Conservation (phyloP, 1,284 basidiomycete species). For the Puccinia brachypodii region DNA sequence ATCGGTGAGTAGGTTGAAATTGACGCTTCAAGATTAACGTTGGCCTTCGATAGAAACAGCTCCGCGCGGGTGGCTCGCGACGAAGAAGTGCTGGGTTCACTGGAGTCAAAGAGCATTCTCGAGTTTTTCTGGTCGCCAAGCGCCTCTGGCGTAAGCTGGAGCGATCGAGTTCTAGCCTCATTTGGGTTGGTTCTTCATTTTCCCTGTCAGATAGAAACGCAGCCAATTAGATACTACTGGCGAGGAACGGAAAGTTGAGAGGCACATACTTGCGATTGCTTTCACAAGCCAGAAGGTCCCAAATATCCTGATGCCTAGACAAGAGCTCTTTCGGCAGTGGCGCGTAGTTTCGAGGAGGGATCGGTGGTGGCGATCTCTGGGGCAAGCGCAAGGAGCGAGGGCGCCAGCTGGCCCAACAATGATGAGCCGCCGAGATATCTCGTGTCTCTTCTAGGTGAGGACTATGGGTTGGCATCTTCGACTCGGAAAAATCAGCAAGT, state of each 20-base stretch:
- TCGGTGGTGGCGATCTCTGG: not conserved
- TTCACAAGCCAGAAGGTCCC: not conserved
- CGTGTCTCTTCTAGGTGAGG: not conserved
- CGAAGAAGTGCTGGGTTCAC: not conserved
- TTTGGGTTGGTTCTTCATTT: not conserved
- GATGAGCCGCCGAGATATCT: not conserved
- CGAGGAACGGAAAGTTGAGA: not conserved
- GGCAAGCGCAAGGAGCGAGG: not conserved
- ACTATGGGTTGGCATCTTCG: not conserved
- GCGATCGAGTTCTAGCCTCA: not conserved
- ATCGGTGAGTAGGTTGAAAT: not conserved
- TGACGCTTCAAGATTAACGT: constrained; percentile 8
- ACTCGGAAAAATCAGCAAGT: not conserved
- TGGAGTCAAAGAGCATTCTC: not conserved
- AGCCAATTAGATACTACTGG: not conserved
- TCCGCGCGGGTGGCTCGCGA: not conserved
- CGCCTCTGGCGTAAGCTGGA: constrained; percentile 7
- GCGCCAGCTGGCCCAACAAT: not conserved
- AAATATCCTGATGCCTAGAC: not conserved
- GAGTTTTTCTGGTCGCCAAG: not conserved
- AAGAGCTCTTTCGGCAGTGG: constrained; percentile 7
- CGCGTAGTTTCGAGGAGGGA: constrained; percentile 13
- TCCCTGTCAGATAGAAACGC: not conserved
- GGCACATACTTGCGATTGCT: not conserved
- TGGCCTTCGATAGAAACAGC: not conserved